A percentile compares a stretch with the other conserved stretches of the same genome.
These are phyloP conservation scores for Fusarium sp. DNA, from an alignment of 2,329 filamentous ascomycete species.

Conservation along the genomic window DNA sequence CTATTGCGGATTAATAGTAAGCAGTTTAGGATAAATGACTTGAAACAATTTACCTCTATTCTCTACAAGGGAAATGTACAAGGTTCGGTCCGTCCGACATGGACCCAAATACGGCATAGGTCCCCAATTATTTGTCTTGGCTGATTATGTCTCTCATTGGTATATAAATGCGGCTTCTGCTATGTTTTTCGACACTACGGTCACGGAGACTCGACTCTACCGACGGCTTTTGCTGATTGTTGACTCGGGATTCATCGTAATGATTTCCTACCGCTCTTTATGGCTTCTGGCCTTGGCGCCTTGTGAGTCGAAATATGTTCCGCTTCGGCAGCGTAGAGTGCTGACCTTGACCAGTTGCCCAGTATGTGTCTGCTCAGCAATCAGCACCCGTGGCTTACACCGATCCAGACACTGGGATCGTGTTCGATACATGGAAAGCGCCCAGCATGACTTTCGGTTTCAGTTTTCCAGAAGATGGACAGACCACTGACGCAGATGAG, in stretches of 20 bases:
- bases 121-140: neutral
- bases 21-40: neutral
- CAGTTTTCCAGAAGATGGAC: neutral
- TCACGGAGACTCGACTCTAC: neutral
- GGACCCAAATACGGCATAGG: neutral
- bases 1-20: neutral
- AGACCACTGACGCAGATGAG: conserved; percentile 16
- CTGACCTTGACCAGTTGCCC: conserved; percentile 3
- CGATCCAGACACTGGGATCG: conserved; percentile 3
- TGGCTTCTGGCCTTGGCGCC: conserved; percentile 8
- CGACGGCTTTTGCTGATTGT: neutral
- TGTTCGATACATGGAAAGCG: conserved; percentile 15
- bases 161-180: conserved; percentile 1
- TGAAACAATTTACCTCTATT: neutral
- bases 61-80: neutral
- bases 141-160: neutral
- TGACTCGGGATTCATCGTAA: conserved; percentile 5
- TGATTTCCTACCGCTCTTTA: conserved; percentile 1
- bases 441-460: conserved; percentile 15
- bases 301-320: neutral
- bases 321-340: neutral
- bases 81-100: neutral
- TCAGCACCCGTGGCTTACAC: conserved; percentile 2
- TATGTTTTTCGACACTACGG: neutral
- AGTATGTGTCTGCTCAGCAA: conserved; percentile 18